Evolutionary conservation across 768 basidiomycete genomes (phyloP).

Genomic region (Mrakia hoshinonis): DNA sequence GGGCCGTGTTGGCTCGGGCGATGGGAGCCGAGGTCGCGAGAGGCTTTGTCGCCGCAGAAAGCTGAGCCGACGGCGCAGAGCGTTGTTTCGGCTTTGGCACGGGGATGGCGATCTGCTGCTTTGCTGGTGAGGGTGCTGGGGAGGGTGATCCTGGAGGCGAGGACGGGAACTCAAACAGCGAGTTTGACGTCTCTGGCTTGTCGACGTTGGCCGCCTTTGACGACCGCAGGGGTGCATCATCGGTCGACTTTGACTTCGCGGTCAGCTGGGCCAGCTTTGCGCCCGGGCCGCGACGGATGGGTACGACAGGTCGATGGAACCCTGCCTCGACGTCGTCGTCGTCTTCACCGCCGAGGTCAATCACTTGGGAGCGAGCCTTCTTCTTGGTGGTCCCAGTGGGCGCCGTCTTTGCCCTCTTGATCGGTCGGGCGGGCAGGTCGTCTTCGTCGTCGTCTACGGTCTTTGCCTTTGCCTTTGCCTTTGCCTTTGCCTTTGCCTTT

Average conservation of each 20-base stretch:
- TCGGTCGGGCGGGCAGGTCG: slow-evolving; percentile 1
- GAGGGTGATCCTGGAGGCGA: neutral
- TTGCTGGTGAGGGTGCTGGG: neutral
- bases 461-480: slow-evolving; percentile 40
- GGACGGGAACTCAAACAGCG: neutral
- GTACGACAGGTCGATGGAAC: neutral
- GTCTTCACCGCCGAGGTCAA: slow-evolving; percentile 30
- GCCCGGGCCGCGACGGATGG: neutral
- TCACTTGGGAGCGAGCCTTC: neutral
- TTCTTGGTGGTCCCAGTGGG: neutral
- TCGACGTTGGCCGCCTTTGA: neutral
- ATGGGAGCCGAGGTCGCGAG: too few species aligned
- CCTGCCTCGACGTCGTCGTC: slow-evolving; percentile 22
- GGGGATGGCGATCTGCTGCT: neutral
- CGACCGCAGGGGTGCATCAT: slow-evolving; percentile 6
- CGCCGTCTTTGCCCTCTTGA: slow-evolving; percentile 14
- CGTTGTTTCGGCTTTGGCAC: neutral
- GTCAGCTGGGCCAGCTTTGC: neutral
- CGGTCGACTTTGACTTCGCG: neutral
- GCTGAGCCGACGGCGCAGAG: neutral
- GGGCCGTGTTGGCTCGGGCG: too few species aligned
- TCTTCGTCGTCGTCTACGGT: slow-evolving; percentile 23
- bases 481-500: slow-evolving; percentile 33
- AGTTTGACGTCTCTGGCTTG: neutral
- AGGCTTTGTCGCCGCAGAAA: too few species aligned